Evolutionary conservation across 768 basidiomycete species (phyloP).

Genomic region (Paxillus ammoniavirescens): DNA sequence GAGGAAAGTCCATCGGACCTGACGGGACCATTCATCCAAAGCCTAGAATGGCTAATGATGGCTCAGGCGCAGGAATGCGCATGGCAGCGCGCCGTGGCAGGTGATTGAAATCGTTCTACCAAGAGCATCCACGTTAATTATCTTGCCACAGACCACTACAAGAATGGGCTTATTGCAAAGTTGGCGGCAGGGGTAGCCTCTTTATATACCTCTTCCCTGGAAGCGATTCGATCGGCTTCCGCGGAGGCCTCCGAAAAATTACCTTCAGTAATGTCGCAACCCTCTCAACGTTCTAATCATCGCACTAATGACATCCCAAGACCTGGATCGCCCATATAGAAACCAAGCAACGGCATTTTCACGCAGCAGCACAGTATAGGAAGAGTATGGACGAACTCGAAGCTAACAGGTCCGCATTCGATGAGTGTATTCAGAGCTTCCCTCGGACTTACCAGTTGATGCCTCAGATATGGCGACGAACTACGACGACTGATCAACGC

Average conservation of each 20-base stretch:
- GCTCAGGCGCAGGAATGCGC: slow-evolving; percentile 97
- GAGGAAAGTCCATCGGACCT: slow-evolving; percentile 69
- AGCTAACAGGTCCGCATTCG: slow-evolving; percentile 53
- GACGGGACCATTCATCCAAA: slow-evolving; percentile 53
- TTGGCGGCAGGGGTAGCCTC: slow-evolving; percentile 74
- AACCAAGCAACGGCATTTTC: slow-evolving; percentile 82
- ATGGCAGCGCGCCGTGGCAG: slow-evolving; percentile 89
- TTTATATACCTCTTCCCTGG: slow-evolving; percentile 56
- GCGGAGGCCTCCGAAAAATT: slow-evolving; percentile 47
- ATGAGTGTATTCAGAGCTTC: neutral
- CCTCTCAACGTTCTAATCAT: neutral
- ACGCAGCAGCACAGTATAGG: slow-evolving; percentile 84
- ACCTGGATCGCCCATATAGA: slow-evolving; percentile 80
- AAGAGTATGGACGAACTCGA: slow-evolving; percentile 88
- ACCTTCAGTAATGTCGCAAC: slow-evolving; percentile 46
- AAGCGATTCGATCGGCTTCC: slow-evolving; percentile 42
- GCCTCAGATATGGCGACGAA: slow-evolving; percentile 80
- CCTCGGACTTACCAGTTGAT: slow-evolving; percentile 4
- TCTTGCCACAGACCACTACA: slow-evolving; percentile 53
- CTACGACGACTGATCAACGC: slow-evolving; percentile 76
- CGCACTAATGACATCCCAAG: slow-evolving; percentile 31
- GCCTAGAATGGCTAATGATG: slow-evolving; percentile 75
- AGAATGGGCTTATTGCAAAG: slow-evolving; percentile 81
- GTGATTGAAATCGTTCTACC: slow-evolving; percentile 36
- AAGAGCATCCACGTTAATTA: neutral